phyloP scores from a whole-genome alignment of 768 basidiomycete species.

The Panaeolus papilionaceus region DNA sequence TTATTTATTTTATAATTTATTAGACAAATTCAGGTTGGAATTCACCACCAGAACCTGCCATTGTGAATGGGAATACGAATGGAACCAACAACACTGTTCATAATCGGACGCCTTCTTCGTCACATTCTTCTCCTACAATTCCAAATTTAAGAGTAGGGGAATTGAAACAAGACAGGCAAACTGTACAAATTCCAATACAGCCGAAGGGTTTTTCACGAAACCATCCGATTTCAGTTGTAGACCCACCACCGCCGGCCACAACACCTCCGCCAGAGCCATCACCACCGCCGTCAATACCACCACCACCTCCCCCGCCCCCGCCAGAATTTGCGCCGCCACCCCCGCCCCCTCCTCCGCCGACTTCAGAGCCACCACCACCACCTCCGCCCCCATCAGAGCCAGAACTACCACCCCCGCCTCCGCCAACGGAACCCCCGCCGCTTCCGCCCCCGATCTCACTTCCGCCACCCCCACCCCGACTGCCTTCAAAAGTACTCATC shows the following conservation, averaged over 20 bases:
- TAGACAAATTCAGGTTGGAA: constrained; percentile 34
- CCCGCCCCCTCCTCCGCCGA: constrained; percentile 36
- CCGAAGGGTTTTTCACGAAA: constrained; percentile 20
- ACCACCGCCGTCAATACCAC: constrained; percentile 25
- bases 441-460: constrained; percentile 26
- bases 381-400: constrained; percentile 43
- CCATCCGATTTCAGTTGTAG: constrained; percentile 1
- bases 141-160: constrained; percentile 26
- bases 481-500: constrained; percentile 6
- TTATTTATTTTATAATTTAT: constrained; percentile 17
- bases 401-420: constrained; percentile 39
- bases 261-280: constrained; percentile 27
- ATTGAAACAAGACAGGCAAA: constrained; percentile 33
- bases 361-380: constrained; percentile 23
- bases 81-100: constrained; percentile 25
- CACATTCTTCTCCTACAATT: constrained; percentile 34
- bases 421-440: constrained; percentile 33
- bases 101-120: constrained; percentile 25
- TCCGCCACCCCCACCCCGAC: constrained; percentile 19
- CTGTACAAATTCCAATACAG: constrained; percentile 36
- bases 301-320: constrained; percentile 30
- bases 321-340: constrained; percentile 29
- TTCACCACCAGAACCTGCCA: constrained; percentile 30
- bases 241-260: constrained; percentile 27
- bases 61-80: constrained; percentile 27